These are phyloP conservation scores for Chlorella sp. DNA, from an alignment of 139 green algal genomes.

Conservation along the genomic window DNA sequence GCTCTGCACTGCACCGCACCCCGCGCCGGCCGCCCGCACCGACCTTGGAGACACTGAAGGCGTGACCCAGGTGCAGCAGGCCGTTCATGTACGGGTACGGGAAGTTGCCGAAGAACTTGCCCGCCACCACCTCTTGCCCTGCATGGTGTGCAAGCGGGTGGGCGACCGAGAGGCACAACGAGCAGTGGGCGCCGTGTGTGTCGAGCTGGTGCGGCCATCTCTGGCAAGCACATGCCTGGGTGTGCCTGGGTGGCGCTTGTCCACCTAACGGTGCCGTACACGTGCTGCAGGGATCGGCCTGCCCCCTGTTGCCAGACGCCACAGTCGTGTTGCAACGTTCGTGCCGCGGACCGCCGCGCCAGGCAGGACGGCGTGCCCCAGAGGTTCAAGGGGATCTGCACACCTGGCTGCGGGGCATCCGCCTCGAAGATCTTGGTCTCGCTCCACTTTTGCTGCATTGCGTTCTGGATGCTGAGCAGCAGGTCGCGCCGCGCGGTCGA, in stretches of 20 bases:
- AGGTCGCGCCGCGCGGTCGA: conserved; percentile 59
- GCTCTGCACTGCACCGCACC: too few relatives aligned
- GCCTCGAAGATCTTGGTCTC: conserved; percentile 78
- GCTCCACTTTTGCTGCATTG: conserved; percentile 76
- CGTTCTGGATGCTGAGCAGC: conserved; percentile 74
- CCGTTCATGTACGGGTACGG: conserved; percentile 99
- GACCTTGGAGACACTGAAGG: conserved; percentile 97
- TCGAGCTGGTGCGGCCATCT: too few relatives aligned
- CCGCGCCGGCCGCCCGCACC: too few relatives aligned
- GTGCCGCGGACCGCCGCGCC: too few relatives aligned
- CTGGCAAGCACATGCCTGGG: not conserved
- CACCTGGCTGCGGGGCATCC: conserved; percentile 55
- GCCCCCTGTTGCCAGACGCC: not conserved
- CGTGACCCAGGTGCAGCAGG: conserved; percentile 95
- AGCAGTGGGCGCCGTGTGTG: too few relatives aligned
- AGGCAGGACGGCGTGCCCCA: too few relatives aligned
- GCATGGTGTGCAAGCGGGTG: too few relatives aligned
- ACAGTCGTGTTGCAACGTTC: not conserved
- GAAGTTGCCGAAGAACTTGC: conserved; percentile 99
- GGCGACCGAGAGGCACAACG: too few relatives aligned
- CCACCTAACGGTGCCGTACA: not conserved
- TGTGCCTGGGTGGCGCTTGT: not conserved
- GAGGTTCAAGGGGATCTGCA: too few relatives aligned
- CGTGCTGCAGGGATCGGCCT: not conserved
- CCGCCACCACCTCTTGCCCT: not conserved